Conservation (phyloP, 2,329 filamentous ascomycete genomes). For the Aspergillus luchuensis region DNA sequence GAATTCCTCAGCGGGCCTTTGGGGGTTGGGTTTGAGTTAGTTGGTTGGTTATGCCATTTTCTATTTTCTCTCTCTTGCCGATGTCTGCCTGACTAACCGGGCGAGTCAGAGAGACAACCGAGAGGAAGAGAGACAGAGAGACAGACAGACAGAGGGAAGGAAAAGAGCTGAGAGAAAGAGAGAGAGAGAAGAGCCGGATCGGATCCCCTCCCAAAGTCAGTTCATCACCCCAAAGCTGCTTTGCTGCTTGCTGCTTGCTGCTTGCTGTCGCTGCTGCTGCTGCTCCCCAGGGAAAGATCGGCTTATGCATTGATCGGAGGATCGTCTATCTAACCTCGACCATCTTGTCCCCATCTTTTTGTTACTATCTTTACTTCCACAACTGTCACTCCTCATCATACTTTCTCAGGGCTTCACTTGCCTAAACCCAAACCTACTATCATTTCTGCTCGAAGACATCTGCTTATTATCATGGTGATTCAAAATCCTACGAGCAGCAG, state of each 20-base stretch:
- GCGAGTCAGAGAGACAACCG: too few species aligned
- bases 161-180: too few species aligned
- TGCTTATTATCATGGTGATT: constrained; percentile 4
- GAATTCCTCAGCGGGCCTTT: neutral
- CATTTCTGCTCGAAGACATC: neutral
- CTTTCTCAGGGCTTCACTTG: too few species aligned
- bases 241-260: too few species aligned
- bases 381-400: neutral
- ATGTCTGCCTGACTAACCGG: too few species aligned
- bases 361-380: neutral
- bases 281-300: neutral
- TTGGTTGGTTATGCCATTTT: neutral
- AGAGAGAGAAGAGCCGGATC: too few species aligned
- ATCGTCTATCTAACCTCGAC: neutral
- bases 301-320: constrained; percentile 9
- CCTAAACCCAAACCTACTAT: too few species aligned
- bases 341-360: neutral
- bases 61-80: too few species aligned
- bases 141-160: too few species aligned
- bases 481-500: neutral
- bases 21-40: neutral
- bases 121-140: too few species aligned
- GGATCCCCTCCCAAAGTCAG: neutral
- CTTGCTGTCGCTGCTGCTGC: neutral
- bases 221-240: too few species aligned